Evolutionary conservation across 768 basidiomycete genomes (phyloP).

Genomic region (Naganishia vaughanmartiniae): DNA sequence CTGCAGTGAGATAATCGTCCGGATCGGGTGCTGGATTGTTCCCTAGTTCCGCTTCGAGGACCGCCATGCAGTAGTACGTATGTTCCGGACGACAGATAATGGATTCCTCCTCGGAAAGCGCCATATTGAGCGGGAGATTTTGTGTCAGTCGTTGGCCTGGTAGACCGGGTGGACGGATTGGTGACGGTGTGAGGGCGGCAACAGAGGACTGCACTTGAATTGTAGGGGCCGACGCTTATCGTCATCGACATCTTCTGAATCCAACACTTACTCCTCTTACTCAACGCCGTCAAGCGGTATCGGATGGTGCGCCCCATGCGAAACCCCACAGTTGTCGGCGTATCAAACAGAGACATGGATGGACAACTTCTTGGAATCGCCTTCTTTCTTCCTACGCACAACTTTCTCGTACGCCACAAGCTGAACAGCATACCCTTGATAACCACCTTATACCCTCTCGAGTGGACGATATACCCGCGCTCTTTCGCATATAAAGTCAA

Average conservation of each 20-base stretch:
- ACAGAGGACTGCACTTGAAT: no score
- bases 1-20: conserved; percentile 56
- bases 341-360: neutral
- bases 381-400: neutral
- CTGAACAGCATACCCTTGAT: neutral
- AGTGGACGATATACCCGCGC: neutral
- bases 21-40: conserved; percentile 61
- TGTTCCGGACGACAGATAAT: conserved; percentile 40
- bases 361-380: no score
- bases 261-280: neutral
- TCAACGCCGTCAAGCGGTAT: neutral
- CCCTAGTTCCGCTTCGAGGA: conserved; percentile 54
- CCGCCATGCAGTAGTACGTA: conserved; percentile 54
- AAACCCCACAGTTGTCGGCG: neutral
- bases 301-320: neutral
- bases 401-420: neutral
- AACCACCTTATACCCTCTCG: neutral
- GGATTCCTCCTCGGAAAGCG: conserved; percentile 11
- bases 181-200: no score
- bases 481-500: no score
- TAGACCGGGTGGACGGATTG: no score
- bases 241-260: neutral
- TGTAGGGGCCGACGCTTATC: no score
- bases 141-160: no score
- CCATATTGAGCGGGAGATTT: neutral